Evolutionary conservation across 129 eudicot species (phyloP).

Genomic region (Flaveria sonorensis): DNA sequence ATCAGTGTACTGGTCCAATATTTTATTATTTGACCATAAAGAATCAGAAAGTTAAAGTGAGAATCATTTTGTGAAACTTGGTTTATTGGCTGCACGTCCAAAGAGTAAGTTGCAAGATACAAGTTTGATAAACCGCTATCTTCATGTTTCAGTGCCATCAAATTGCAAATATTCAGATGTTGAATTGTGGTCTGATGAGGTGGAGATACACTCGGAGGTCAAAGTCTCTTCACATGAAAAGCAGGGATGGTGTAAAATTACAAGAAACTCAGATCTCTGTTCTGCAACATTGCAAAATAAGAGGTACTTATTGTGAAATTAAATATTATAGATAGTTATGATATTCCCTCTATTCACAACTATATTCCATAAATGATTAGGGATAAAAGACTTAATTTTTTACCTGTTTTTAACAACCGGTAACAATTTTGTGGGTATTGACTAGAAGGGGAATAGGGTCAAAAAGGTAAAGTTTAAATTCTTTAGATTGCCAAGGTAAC

Average conservation of each 20-base stretch:
- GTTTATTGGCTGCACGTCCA: no score
- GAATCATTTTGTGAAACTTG: not conserved
- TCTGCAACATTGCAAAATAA: constrained; percentile 71
- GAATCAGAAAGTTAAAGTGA: not conserved
- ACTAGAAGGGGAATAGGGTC: not conserved
- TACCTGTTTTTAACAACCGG: not conserved
- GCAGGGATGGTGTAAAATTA: constrained; percentile 78
- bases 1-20: not conserved
- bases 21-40: not conserved
- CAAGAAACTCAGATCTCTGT: constrained; percentile 67
- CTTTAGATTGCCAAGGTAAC: not conserved
- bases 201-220: constrained; percentile 53
- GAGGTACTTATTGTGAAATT: constrained; percentile 42
- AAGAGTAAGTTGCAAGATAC: not conserved
- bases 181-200: constrained; percentile 61
- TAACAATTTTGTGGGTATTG: not conserved
- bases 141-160: constrained; percentile 62
- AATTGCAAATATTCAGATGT: constrained; percentile 56
- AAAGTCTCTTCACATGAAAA: constrained; percentile 50
- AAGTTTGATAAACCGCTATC: constrained; percentile 21
- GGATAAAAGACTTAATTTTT: constrained; percentile 1
- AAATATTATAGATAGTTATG: not conserved
- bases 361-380: constrained; percentile 7
- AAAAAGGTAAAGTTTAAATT: not conserved
- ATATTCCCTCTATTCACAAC: not conserved